Conservation (phyloP, 2,329 filamentous ascomycete genomes). For the Fusarium burgessii region DNA sequence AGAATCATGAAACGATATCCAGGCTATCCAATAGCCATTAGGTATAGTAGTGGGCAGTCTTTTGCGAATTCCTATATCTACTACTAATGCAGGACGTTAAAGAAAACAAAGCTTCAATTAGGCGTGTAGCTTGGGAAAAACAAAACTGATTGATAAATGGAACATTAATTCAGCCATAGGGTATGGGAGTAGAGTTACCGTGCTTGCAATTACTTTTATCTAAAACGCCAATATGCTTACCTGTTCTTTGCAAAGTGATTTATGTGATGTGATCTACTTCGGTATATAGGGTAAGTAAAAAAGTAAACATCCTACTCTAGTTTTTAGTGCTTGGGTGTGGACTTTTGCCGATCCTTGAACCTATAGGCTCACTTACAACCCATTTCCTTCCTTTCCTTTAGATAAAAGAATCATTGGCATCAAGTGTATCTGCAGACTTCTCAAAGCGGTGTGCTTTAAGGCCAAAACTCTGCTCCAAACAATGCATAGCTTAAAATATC, state of each 20-base stretch:
- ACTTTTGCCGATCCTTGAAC: too few relatives aligned
- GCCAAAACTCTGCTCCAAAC: too few relatives aligned
- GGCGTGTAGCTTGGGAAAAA: not conserved
- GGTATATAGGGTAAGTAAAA: not conserved
- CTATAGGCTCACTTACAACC: too few relatives aligned
- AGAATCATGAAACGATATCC: conserved; percentile 46
- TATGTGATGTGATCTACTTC: not conserved
- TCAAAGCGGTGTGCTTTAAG: too few relatives aligned
- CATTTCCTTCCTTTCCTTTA: too few relatives aligned
- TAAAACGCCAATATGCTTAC: not conserved
- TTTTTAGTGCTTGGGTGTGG: too few relatives aligned
- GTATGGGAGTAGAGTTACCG: not conserved
- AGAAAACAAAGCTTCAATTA: not conserved
- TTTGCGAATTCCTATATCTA: not conserved
- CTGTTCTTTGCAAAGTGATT: not conserved
- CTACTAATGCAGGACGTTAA: not conserved
- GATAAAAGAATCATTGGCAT: too few relatives aligned
- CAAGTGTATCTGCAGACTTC: too few relatives aligned
- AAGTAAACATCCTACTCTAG: not conserved
- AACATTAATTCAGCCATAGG: too few relatives aligned
- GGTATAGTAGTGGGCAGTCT: not conserved
- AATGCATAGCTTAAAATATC: too few relatives aligned
- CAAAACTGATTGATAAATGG: not conserved
- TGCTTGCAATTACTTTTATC: not conserved
- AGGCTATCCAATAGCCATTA: conserved; percentile 17